Base-by-base conservation (phyloP, 1,284 basidiomycete genomes). In the Vanrija pseudolonga region DNA sequence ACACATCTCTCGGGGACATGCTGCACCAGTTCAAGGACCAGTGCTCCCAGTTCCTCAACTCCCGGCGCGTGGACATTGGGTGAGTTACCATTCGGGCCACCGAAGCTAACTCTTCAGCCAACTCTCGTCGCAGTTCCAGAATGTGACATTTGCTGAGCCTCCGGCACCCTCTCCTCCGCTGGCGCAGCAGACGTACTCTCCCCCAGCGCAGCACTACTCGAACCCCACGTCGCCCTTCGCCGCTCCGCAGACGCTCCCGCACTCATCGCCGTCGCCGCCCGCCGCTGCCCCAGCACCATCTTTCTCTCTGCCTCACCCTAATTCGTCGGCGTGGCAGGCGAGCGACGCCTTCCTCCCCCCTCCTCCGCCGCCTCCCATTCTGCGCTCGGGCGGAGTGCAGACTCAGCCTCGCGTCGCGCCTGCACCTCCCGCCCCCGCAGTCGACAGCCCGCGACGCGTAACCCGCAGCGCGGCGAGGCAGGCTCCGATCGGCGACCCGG, bases 1-100 rank as follows among this genome's bases (percentile, higher is more conserved):
- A 95, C 70, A 89, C 90, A 58, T 85, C 87, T 63, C 81, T 95
- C 51, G 81, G 83, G 4, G 82, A 80, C 12, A 83, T 91, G 44
- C 74, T 93, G 2, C 76, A 80, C 8, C 82, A 85, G 58, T 89
- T 92, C 77, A 86, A 85, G 67, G 85, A 87, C 53, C 79, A 80
- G 2, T 92, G 89, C 69, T 83, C 84, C 62, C 80, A 81, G 19
- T 93, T 88, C 86, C 83, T 83, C 40, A 81, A 82, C 48, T 77
- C 80, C n/a, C 80, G 90, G 26, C 82, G 85, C 56, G 81, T 84
- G 38, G 88, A 77, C 45, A 63, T 79, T 28, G 71, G 71, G 71
- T 75, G 55, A 62, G 67, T 65, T 17, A 9, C 26, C 26, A 26
- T 4, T 11, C 26, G 26, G 22, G 4, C 7, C n/a, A n/a, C n/a